These are phyloP conservation scores for Fusarium bulbicola DNA, from an alignment of 2,329 filamentous ascomycete species.

Conservation along the genomic window DNA sequence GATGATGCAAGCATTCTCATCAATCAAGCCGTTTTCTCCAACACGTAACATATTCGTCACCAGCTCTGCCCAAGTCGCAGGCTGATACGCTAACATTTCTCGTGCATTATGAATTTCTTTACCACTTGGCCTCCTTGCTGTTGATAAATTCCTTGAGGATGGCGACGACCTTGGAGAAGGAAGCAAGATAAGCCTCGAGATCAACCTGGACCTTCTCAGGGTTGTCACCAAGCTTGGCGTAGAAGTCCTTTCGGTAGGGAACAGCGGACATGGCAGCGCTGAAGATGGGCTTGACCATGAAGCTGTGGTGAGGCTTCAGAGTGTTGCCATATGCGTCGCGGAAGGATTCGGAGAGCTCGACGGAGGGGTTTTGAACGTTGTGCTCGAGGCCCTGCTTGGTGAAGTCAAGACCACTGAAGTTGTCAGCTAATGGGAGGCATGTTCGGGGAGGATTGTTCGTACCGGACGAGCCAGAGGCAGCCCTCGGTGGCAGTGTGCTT, in stretches of 20 bases:
- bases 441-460: conserved; percentile 41
- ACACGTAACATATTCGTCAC: conserved; percentile 13
- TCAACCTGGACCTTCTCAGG: conserved; percentile 69
- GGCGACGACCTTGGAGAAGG: conserved; percentile 79
- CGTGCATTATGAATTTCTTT: conserved; percentile 34
- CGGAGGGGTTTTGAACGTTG: conserved; percentile 72
- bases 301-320: conserved; percentile 90
- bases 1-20: conserved; percentile 6
- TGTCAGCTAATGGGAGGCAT: neutral
- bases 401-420: conserved; percentile 87
- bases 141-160: conserved; percentile 73
- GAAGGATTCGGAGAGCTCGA: conserved; percentile 90
- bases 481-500: conserved; percentile 91
- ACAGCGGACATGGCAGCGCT: conserved; percentile 91
- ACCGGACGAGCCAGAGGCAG: conserved; percentile 90
- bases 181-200: conserved; percentile 76
- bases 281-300: conserved; percentile 92
- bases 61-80: conserved; percentile 1
- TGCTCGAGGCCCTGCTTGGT: conserved; percentile 83
- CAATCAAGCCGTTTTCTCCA: conserved; percentile 15
- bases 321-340: conserved; percentile 83
- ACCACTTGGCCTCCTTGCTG: conserved; percentile 68
- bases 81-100: conserved; percentile 1
- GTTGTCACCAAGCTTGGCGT: conserved; percentile 81
- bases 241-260: conserved; percentile 94